A percentile compares a stretch with the other conserved stretches of the same genome.
These are phyloP conservation scores for Mucor piriformis DNA, from an alignment of 371 early-diverging fungal genomes.

Conservation along the genomic window DNA sequence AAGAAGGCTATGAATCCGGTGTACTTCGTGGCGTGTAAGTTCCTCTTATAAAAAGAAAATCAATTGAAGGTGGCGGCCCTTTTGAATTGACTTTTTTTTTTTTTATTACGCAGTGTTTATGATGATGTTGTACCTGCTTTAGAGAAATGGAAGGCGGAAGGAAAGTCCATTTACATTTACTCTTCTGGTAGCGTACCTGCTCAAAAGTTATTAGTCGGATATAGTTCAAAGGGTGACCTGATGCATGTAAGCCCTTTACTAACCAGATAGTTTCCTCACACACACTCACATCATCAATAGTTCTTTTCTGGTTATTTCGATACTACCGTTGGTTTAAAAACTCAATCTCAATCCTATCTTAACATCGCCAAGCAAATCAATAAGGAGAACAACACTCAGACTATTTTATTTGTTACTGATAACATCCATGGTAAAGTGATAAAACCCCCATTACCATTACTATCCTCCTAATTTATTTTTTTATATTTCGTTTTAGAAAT, in stretches of 20 bases:
- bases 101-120: constrained; percentile 62
- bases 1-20: constrained; percentile 79
- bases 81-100: background rate
- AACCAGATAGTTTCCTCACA: too few relatives aligned
- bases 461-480: background rate
- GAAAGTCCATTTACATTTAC: constrained; percentile 84
- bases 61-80: too few relatives aligned
- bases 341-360: constrained; percentile 68
- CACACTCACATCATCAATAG: constrained; percentile 25
- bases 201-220: constrained; percentile 88
- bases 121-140: constrained; percentile 84
- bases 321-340: constrained; percentile 82
- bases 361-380: constrained; percentile 75
- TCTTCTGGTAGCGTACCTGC: constrained; percentile 93
- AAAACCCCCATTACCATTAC: background rate
- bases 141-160: constrained; percentile 63
- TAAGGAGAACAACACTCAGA: constrained; percentile 35
- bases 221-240: constrained; percentile 83
- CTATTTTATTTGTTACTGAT: constrained; percentile 86
- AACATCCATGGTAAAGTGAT: constrained; percentile 72
- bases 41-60: constrained; percentile 16
- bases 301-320: constrained; percentile 89
- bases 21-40: constrained; percentile 76
- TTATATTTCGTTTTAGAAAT: constrained; percentile 58
- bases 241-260: constrained; percentile 50